Evolutionary conservation across 192 early-diverging fungal species (phyloP), one percentile per base, ranked within the genome.

Genomic region (Gryganskiella cystojenkinii): DNA sequence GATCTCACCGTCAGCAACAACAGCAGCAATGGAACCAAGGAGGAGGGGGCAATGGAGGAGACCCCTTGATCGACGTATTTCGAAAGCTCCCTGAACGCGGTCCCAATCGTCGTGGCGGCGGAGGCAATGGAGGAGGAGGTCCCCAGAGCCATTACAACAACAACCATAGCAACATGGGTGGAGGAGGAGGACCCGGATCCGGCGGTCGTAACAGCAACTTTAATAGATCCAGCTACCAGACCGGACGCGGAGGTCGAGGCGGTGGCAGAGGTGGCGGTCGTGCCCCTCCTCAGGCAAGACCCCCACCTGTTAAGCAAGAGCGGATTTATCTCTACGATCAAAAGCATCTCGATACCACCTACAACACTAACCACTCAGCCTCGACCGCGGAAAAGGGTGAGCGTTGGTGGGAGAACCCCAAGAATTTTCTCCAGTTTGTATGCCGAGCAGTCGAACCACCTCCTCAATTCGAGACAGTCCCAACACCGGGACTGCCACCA

Each of bases 381-480:
- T 68, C 65, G 28, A 64, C 55, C 3, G 73, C 73, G 8, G 73
- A 78, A 46, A 78, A 78, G 35, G 73, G 73, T 40, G 73, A 78
- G 25, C 73, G 73, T 35, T 78, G 73, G 73, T 78, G 73, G 73
- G 73, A 78, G 3, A 78, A 78, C 33, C 73, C 73, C 4, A 78
- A 78, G 58, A 78, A 78, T 61, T 78, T 56, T 27, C 60, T 78
- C 31, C 73, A 78, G 42, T 78, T 67, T 34, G 45, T 78, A 22
- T 67, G 66, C 43, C 61, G 73, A 19, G 73, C 73, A 14, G 59
- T 78, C 54, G 73, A 78, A 9, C 73, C 73, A 15, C 59, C 52
- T 22, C 73, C 73, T 10, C 73, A 78, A 49, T 78, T 78, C 15
- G 73, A 78, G 47, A 59, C 61, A 6, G 61, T 64, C 19, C 31